Base-by-base conservation (phyloP, 2,329 filamentous ascomycete species). In the Hawksworthiomyces lignivorus region DNA sequence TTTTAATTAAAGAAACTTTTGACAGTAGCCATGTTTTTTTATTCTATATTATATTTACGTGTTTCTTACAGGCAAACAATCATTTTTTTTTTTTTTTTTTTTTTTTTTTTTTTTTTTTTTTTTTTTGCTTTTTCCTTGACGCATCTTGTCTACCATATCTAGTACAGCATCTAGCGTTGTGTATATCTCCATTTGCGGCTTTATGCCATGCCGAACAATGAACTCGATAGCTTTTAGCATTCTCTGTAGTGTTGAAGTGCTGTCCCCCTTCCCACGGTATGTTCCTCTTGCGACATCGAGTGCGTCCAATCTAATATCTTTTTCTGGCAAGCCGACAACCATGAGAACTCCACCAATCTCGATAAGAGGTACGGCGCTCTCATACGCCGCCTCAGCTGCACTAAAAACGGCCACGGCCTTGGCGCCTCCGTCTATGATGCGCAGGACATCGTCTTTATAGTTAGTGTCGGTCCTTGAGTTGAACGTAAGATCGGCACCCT, bases 401-500 rank as follows among this genome's bases (percentile, higher is more conserved):
- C 36, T 41, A 22, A 44, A 47, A 18, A 44, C 43, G 17, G 39
- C 35, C 20, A 36, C 39, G n/a, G 45, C 45, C 11, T 47, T 36
- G 14, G 28, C 37, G 15, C 45, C 45, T 11, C 41, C 37, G 41
- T 28, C 22, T n/a, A 32, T 39, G 17, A 41, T 17, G 29, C 15
- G 21, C 30, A 7, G 17, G 1, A 19, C 17, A 8, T 32, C n/a
- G 30, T 32, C 30, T 9, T 18, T 9, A 30, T 44, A 39, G 36
- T 35, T 34, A 12, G 19, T 48, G 17, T 33, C 51, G 34, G 51
- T 53, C 34, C 51, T 49, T 10, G 42, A 24, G 33, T 44, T 47
- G 44, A 51, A 49, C 19, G 48, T 38, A 14, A 48, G 39, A n/a
- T 51, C 46, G 20, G 47, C 50, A 18, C 50, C 47, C 22, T 49